These are phyloP conservation scores for Oryza glaberrima DNA, from an alignment of 176 grass and related monocot genomes.

Conservation along the genomic window DNA sequence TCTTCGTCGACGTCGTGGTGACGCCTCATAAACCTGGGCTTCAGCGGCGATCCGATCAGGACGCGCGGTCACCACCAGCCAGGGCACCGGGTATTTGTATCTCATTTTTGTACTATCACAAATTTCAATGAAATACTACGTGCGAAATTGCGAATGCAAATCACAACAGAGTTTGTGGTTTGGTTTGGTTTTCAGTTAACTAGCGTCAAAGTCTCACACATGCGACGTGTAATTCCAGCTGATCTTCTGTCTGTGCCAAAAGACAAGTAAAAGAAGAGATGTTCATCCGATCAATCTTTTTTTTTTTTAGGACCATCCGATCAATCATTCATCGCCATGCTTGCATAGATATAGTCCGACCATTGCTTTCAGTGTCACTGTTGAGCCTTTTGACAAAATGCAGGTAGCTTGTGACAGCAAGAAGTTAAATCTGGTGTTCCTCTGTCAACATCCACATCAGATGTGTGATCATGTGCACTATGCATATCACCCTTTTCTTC, in stretches of 20 bases:
- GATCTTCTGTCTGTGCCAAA: neutral
- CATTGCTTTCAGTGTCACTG: neutral
- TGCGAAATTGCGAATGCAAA: no score
- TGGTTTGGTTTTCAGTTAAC: neutral
- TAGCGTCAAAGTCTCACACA: no score
- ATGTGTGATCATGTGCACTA: neutral
- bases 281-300: neutral
- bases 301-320: neutral
- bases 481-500: neutral
- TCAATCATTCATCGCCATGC: neutral
- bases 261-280: neutral
- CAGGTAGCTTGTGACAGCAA: constrained; percentile 24
- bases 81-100: neutral
- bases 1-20: no score
- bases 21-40: no score
- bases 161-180: neutral
- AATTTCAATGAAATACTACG: neutral
- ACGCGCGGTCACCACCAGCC: neutral
- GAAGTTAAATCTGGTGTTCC: neutral
- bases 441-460: constrained; percentile 30
- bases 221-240: neutral
- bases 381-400: constrained; percentile 51
- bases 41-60: no score
- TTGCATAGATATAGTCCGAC: neutral
- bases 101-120: neutral